Evolutionary conservation across 306 rosid genomes (phyloP), one percentile per base, ranked within the genome.

Genomic region (Acacia melanoxylon): DNA sequence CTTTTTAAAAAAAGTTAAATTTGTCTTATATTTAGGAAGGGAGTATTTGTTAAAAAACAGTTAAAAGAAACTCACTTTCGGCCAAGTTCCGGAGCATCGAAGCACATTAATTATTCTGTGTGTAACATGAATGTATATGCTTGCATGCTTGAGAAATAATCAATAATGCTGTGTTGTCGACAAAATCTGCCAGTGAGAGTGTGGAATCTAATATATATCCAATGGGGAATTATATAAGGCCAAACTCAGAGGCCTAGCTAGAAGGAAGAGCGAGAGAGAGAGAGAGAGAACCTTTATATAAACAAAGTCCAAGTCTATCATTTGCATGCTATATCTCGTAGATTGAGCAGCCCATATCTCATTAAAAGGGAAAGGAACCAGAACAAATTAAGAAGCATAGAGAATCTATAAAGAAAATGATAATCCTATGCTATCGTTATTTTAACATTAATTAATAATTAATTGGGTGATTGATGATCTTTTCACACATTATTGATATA

Each of bases 31-130:
- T 37, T 37, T 37, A 37, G 2, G 8, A 0, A 37, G 40, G 7
- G 40, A 35, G 40, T 6, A 37, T 37, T 37, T 37, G 41, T 37
- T 37, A 5, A 37, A 37, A 37, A 33, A 6, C 0, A 37, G 19
- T 51, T 51, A 51, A 69, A 78, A 52, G 68, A 31, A 22, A n/a
- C 27, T 58, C 68, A 33, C 87, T 88, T 85, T 84, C 84, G 90
- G 92, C 74, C 69, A 67, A 67, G 71, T 71, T 88, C 86, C 86
- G 80, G 35, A 83, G 90, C 89, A 87, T 86, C 87, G 6, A 81
- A 76, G 73, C 80, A 80, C 82, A 78, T 76, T 78, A 79, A 58
- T 72, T 80, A 83, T 72, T 48, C 48, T 81, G 24, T 59, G 24
- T 59, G 31, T 59, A 54, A 72, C 74, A 49, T 82, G 83, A 25